Conservation (phyloP, 2,329 filamentous ascomycete genomes). For the Phaeophleospora eucalypticola region DNA sequence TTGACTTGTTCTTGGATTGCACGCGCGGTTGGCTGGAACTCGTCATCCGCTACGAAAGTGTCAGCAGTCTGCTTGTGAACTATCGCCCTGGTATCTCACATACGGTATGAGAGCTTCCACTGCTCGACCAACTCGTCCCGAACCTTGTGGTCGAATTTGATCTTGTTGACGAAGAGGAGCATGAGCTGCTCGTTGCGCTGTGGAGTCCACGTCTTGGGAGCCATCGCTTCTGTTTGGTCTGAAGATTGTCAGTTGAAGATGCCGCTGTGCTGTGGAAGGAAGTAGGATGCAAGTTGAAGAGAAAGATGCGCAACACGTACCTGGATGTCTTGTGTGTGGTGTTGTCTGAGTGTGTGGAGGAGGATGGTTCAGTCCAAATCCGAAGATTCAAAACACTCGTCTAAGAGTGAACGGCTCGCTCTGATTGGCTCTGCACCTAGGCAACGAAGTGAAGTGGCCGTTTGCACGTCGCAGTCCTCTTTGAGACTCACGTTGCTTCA, state of each 20-base stretch:
- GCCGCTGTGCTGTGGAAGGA: no score
- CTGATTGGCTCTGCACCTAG: neutral
- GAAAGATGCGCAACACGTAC: no score
- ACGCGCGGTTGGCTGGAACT: conserved; percentile 12
- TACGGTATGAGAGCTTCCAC: conserved; percentile 19
- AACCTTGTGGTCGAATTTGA: conserved; percentile 17
- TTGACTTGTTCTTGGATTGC: conserved; percentile 21
- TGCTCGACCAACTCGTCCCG: conserved; percentile 3
- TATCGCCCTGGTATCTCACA: no score
- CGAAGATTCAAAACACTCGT: neutral
- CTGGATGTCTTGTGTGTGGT: neutral
- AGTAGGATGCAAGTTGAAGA: no score
- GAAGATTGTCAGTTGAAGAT: no score
- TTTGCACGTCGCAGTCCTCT: no score
- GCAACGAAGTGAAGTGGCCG: neutral
- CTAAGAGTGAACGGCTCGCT: neutral
- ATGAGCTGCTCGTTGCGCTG: conserved; percentile 24
- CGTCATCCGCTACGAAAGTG: conserved; percentile 11
- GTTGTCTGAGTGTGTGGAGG: neutral
- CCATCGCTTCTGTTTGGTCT: neutral
- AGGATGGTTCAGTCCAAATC: neutral
- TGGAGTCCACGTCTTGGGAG: conserved; percentile 19
- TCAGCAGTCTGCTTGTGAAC: no score
- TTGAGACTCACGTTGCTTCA: no score
- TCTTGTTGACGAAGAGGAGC: conserved; percentile 19